phyloP scores from a whole-genome alignment of 2,329 filamentous ascomycete genomes.

The Hymenoscyphus infarciens region DNA sequence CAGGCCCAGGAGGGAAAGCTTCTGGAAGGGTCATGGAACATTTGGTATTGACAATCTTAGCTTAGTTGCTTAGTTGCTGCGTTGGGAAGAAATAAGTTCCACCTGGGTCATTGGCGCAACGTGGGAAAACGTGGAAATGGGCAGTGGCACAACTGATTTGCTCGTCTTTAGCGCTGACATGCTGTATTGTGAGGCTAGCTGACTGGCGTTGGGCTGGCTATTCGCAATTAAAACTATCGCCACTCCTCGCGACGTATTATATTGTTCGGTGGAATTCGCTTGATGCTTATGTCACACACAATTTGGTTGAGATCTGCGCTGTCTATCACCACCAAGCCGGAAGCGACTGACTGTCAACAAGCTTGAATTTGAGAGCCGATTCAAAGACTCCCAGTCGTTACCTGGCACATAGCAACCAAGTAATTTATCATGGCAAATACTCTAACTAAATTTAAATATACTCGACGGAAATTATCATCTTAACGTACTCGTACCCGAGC shows the following conservation, averaged over 20 bases:
- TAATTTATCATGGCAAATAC: no score
- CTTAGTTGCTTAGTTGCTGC: neutral
- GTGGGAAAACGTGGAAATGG: conserved; percentile 2
- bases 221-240: neutral
- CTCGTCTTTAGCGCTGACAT: neutral
- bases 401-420: no score
- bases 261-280: neutral
- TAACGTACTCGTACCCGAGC: neutral
- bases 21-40: neutral
- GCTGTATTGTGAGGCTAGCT: neutral
- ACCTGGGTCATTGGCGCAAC: neutral
- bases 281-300: neutral
- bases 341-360: no score
- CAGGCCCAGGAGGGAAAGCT: neutral
- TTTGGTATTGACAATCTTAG: neutral
- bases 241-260: neutral
- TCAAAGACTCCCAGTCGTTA: no score
- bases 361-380: no score
- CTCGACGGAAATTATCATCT: no score
- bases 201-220: neutral
- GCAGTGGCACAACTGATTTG: neutral
- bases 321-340: neutral
- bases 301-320: neutral
- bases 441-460: no score
- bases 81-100: neutral